Conservation (phyloP, 2,329 filamentous ascomycete genomes). For the Phyllosticta paracitricarpa region DNA sequence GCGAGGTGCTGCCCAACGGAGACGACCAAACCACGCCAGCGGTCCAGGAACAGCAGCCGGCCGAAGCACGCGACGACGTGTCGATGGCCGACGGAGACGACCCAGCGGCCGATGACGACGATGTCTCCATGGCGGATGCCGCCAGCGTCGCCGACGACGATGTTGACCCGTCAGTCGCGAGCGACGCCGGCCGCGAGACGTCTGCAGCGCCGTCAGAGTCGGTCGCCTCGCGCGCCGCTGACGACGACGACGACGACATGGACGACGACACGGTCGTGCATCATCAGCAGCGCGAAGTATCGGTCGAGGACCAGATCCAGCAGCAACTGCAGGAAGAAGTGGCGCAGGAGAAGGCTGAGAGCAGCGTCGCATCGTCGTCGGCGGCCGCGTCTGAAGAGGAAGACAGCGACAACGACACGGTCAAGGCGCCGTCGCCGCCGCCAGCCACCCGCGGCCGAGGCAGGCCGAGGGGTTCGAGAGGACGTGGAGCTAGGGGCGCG, state of each 20-base stretch:
- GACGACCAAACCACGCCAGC: constrained; percentile 13
- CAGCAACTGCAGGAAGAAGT: constrained; percentile 8
- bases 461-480: background rate
- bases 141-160: constrained; percentile 6
- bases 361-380: constrained; percentile 15
- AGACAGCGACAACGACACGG: constrained; percentile 8
- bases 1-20: constrained; percentile 20
- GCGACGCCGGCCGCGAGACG: background rate
- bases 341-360: constrained; percentile 21
- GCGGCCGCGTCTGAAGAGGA: constrained; percentile 9
- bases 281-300: background rate
- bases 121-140: constrained; percentile 12
- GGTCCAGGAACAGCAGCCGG: constrained; percentile 11
- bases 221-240: constrained; percentile 10
- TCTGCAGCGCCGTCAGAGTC: constrained; percentile 7
- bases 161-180: background rate
- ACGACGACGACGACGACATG: constrained; percentile 13
- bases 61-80: background rate
- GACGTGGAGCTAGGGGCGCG: background rate
- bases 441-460: background rate
- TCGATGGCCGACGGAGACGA: background rate
- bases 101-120: constrained; percentile 16
- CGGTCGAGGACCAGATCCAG: constrained; percentile 10
- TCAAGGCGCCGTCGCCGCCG: constrained; percentile 1
- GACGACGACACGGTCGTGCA: constrained; percentile 11